Conservation (phyloP, 495 filamentous ascomycete genomes). For the Penicillium waksmanii region DNA sequence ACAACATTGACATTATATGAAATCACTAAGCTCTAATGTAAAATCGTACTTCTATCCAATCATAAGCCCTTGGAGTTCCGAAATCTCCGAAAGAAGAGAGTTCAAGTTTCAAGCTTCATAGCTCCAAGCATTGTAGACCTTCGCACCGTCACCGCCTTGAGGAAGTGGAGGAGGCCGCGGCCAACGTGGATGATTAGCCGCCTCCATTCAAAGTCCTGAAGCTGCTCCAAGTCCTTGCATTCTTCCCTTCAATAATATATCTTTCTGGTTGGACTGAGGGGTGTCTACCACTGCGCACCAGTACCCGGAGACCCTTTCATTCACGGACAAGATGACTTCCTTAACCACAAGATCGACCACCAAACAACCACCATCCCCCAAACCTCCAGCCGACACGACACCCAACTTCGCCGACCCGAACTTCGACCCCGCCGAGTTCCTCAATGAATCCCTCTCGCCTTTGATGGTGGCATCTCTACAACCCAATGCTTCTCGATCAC, state of each 20-base stretch:
- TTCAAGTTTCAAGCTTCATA: too few species aligned
- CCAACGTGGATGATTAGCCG: not conserved
- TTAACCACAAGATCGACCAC: slow-evolving; percentile 18
- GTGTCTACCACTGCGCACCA: too few species aligned
- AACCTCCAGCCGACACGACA: slow-evolving; percentile 60
- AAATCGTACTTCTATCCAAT: too few species aligned
- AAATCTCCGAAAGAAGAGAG: too few species aligned
- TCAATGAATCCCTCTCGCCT: slow-evolving; percentile 74
- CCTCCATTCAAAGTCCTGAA: not conserved
- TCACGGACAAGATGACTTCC: slow-evolving; percentile 19
- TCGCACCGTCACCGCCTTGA: not conserved
- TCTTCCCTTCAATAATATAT: not conserved
- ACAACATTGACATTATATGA: too few species aligned
- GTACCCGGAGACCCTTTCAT: too few species aligned
- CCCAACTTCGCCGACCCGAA: slow-evolving; percentile 67
- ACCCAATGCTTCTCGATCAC: slow-evolving; percentile 43
- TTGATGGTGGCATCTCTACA: slow-evolving; percentile 47
- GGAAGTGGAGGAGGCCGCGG: not conserved
- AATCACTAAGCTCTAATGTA: too few species aligned
- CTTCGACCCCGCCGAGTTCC: slow-evolving; percentile 80
- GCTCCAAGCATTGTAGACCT: too few species aligned
- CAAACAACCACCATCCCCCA: slow-evolving; percentile 17
- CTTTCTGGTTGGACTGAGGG: too few species aligned
- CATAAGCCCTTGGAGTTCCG: too few species aligned
- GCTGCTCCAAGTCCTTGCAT: not conserved